Conservation (phyloP, 2,329 filamentous ascomycete genomes). For the Nothophaeocryptopus gaeumannii region DNA sequence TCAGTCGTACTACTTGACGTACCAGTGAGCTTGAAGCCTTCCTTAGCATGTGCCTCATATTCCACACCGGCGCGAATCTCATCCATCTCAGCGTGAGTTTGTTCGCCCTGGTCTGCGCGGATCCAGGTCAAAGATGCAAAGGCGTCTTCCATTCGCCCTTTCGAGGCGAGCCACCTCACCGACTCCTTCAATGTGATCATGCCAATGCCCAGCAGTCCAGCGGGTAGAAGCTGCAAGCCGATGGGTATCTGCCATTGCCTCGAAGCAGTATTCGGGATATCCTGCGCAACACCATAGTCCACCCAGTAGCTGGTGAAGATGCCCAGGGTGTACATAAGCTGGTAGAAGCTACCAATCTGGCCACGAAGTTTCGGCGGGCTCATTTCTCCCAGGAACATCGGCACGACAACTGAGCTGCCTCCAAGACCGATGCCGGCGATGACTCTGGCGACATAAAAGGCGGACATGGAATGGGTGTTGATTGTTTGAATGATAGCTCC, state of each 20-base stretch:
- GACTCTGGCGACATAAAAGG: conserved; percentile 47
- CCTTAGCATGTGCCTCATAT: conserved; percentile 43
- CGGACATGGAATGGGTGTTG: conserved; percentile 42
- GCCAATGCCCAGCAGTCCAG: conserved; percentile 48
- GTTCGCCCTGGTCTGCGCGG: conserved; percentile 42
- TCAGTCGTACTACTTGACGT: neutral
- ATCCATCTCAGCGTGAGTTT: conserved; percentile 46
- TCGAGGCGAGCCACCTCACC: conserved; percentile 50
- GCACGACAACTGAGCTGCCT: conserved; percentile 45
- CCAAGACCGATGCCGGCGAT: conserved; percentile 51
- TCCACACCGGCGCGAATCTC: conserved; percentile 51
- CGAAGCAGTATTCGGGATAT: conserved; percentile 97
- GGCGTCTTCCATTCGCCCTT: conserved; percentile 46
- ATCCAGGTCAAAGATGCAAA: conserved; percentile 53
- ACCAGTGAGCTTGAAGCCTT: conserved; percentile 20
- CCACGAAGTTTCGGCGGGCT: conserved; percentile 46
- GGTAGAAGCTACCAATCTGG: conserved; percentile 51
- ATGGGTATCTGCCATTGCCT: conserved; percentile 76
- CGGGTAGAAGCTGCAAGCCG: conserved; percentile 51
- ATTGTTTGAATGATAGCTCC: conserved; percentile 46
- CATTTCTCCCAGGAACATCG: conserved; percentile 44
- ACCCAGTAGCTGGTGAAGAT: conserved; percentile 54
- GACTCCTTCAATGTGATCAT: conserved; percentile 51
- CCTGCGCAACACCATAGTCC: conserved; percentile 52
- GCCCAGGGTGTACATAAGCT: conserved; percentile 50